phyloP scores from a whole-genome alignment of 2,329 filamentous ascomycete genomes.

The Xylaria multiplex region DNA sequence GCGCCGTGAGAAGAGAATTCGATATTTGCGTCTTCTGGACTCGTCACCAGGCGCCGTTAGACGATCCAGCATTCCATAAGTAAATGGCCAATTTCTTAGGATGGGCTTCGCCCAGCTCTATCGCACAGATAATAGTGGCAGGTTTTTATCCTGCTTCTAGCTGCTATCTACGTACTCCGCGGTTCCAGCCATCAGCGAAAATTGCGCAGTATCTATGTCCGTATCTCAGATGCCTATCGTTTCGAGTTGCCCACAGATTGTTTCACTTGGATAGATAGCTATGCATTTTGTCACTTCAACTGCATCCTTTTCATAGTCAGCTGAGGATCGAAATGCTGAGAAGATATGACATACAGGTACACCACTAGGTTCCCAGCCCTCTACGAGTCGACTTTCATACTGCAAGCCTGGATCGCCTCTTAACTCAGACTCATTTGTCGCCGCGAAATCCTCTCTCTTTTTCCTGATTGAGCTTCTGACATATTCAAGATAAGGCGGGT shows the following conservation, averaged over 20 bases:
- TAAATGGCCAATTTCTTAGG: not conserved
- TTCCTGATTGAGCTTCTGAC: constrained; percentile 71
- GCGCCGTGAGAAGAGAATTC: no score
- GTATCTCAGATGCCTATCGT: not conserved
- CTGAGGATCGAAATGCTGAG: not conserved
- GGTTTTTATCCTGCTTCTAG: not conserved
- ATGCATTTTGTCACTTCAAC: constrained; percentile 73
- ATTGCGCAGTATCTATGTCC: not conserved
- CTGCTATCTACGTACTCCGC: not conserved
- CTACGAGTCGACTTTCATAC: constrained; percentile 71
- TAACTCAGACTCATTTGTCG: constrained; percentile 35
- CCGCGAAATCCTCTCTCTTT: constrained; percentile 61
- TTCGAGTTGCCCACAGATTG: not conserved
- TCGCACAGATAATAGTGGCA: not conserved
- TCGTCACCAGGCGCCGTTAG: not conserved
- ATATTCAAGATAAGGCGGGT: constrained; percentile 76
- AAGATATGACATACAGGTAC: constrained; percentile 61
- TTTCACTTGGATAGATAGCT: constrained; percentile 49
- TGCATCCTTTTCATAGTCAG: constrained; percentile 63
- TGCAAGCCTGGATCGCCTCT: constrained; percentile 71
- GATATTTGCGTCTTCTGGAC: no score
- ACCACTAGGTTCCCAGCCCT: constrained; percentile 76
- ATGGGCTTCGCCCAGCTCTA: not conserved
- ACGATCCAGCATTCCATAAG: not conserved
- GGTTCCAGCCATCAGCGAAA: not conserved